phyloP scores from a whole-genome alignment of 2,329 filamentous ascomycete species.

The Coleophoma cylindrospora region DNA sequence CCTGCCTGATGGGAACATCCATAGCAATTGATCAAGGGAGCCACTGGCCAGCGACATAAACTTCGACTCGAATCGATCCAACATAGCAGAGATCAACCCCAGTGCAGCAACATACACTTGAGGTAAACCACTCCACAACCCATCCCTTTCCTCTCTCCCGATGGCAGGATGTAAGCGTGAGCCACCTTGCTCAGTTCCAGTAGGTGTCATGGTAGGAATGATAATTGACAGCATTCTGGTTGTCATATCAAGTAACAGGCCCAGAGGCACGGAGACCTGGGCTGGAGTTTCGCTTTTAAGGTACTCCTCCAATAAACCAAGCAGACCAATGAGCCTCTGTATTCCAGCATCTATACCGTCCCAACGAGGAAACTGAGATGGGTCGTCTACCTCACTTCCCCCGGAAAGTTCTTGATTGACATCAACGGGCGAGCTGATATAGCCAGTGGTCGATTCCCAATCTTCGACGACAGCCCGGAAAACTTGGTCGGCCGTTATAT shows the following conservation, averaged over 20 bases:
- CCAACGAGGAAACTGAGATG: conserved; percentile 58
- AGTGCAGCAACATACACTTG: conserved; percentile 70
- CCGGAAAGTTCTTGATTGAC: conserved; percentile 42
- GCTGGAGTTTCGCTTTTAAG: conserved; percentile 60
- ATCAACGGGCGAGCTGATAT: conserved; percentile 36
- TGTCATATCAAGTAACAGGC: conserved; percentile 62
- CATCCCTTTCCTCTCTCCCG: conserved; percentile 74
- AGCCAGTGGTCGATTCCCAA: conserved; percentile 65
- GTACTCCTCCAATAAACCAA: conserved; percentile 60
- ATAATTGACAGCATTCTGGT: conserved; percentile 65
- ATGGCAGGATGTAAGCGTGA: conserved; percentile 68
- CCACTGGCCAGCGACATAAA: conserved; percentile 56
- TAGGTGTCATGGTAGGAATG: conserved; percentile 29
- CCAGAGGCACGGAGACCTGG: conserved; percentile 62
- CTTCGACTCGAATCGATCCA: conserved; percentile 51
- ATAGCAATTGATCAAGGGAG: conserved; percentile 65
- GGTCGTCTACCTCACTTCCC: conserved; percentile 38
- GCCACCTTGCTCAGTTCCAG: conserved; percentile 10
- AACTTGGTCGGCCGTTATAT: conserved; percentile 68
- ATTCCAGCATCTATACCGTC: conserved; percentile 67
- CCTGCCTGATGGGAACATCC: conserved; percentile 60
- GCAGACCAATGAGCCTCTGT: conserved; percentile 61
- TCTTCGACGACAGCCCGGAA: conserved; percentile 77
- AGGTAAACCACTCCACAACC: conserved; percentile 69
- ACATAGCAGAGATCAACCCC: conserved; percentile 51